Conservation (phyloP, 2,329 filamentous ascomycete genomes). For the Alternaria longipes region DNA sequence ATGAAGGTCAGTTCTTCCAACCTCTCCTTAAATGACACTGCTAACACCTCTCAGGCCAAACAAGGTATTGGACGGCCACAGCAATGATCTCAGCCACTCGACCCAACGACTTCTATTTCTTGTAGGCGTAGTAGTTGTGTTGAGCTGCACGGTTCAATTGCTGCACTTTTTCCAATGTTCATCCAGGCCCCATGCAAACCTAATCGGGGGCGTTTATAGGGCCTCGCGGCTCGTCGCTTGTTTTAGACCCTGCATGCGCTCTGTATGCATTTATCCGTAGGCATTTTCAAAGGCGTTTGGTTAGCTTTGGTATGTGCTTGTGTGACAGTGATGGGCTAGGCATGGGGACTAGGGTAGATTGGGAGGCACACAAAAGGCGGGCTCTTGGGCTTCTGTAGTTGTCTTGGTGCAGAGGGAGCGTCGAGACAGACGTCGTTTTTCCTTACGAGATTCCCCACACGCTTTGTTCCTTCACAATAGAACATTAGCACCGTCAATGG, state of each 20-base stretch:
- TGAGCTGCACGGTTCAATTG: slow-evolving; percentile 7
- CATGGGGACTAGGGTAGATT: slow-evolving; percentile 12
- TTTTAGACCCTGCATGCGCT: slow-evolving; percentile 5
- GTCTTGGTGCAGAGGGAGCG: background rate
- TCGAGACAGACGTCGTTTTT: slow-evolving; percentile 13
- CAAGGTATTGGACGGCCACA: slow-evolving; percentile 48
- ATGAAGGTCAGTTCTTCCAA: slow-evolving; percentile 76
- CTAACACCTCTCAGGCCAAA: slow-evolving; percentile 47
- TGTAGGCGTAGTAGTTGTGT: background rate
- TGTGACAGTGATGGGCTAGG: slow-evolving; percentile 19
- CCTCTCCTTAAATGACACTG: background rate
- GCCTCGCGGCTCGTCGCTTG: slow-evolving; percentile 12
- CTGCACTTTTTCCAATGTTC: slow-evolving; percentile 8
- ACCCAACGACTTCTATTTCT: background rate
- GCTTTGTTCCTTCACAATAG: slow-evolving; percentile 16
- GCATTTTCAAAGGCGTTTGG: slow-evolving; percentile 25
- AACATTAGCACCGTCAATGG: slow-evolving; percentile 1
- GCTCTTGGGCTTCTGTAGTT: background rate
- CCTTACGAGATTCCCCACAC: slow-evolving; percentile 27
- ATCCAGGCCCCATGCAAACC: background rate
- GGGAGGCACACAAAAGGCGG: background rate
- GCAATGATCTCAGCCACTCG: slow-evolving; percentile 16
- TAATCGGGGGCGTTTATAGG: slow-evolving; percentile 4
- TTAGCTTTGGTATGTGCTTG: slow-evolving; percentile 5
- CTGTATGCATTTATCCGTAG: slow-evolving; percentile 20